phyloP scores from a whole-genome alignment of 768 basidiomycete species.

The Calocybe indica region DNA sequence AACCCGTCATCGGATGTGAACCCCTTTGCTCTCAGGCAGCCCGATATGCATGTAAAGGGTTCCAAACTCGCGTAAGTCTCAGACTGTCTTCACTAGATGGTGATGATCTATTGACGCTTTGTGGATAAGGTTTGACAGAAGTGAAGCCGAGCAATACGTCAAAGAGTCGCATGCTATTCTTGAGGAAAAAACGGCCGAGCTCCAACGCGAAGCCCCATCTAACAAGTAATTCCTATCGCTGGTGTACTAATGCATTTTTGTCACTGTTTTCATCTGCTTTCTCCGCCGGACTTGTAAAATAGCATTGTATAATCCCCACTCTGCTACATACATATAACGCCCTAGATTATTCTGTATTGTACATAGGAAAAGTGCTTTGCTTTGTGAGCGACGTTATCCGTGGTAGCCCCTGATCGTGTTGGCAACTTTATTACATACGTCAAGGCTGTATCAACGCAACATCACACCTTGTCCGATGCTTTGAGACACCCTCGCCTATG shows the following conservation, averaged over 20 bases:
- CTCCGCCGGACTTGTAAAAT: neutral
- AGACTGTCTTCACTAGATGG: neutral
- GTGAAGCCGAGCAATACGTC: constrained; percentile 62
- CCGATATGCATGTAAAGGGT: constrained; percentile 82
- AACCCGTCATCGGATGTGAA: constrained; percentile 74
- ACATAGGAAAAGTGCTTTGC: neutral
- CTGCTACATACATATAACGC: neutral
- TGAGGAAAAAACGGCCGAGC: constrained; percentile 21
- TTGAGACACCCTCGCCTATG: neutral
- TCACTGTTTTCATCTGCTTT: neutral
- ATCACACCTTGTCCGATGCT: too few relatives aligned
- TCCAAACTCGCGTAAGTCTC: constrained; percentile 58
- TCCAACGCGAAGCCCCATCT: neutral
- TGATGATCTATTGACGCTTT: constrained; percentile 6
- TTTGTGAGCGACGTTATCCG: too few relatives aligned
- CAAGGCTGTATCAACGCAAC: too few relatives aligned
- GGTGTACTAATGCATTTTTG: neutral
- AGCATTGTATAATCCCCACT: neutral
- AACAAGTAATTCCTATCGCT: neutral
- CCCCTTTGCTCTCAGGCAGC: constrained; percentile 85
- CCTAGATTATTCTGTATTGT: neutral
- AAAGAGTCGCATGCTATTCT: constrained; percentile 54
- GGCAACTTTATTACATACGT: too few relatives aligned
- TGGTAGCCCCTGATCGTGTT: too few relatives aligned
- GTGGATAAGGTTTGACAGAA: constrained; percentile 52